phyloP scores from a whole-genome alignment of 73 alveolate species.

The Paramecium bursaria region DNA sequence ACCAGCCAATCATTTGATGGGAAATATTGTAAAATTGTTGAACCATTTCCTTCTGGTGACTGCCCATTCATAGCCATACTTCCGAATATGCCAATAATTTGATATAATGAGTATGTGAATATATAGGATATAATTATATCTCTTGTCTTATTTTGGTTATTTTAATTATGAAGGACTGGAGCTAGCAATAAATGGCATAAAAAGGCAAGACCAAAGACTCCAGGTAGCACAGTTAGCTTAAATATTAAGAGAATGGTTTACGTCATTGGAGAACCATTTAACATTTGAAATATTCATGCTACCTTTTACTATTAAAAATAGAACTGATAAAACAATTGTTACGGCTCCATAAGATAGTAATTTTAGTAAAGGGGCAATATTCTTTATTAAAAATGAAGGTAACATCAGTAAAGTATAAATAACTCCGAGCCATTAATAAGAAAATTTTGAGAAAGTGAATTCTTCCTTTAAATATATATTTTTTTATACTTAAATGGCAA shows the following conservation, averaged over 20 bases:
- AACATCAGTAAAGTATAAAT: constrained; percentile 6
- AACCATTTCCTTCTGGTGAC: not conserved
- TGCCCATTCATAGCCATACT: not conserved
- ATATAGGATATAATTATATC: constrained; percentile 18
- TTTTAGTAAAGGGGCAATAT: constrained; percentile 47
- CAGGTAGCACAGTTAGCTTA: constrained; percentile 23
- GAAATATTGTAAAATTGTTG: constrained; percentile 22
- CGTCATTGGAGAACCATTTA: not conserved
- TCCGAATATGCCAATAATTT: constrained; percentile 30
- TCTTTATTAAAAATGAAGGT: constrained; percentile 24
- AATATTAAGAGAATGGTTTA: not conserved
- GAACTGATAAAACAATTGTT: constrained; percentile 1
- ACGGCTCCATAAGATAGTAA: constrained; percentile 2
- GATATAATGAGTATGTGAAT: constrained; percentile 11
- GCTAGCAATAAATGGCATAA: constrained; percentile 37
- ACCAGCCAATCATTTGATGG: constrained; percentile 15
- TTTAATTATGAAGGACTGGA: constrained; percentile 10
- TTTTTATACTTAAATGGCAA: not conserved
- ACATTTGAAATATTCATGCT: not conserved
- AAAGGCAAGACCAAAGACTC: constrained; percentile 13
- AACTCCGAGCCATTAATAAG: constrained; percentile 26
- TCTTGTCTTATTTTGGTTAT: not conserved
- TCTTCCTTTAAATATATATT: constrained; percentile 13
- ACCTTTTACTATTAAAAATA: not conserved
- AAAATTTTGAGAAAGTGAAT: constrained; percentile 14